Evolutionary conservation across 2,329 filamentous ascomycete genomes (phyloP).

Genomic region (Teratosphaeriaceae sp.): DNA sequence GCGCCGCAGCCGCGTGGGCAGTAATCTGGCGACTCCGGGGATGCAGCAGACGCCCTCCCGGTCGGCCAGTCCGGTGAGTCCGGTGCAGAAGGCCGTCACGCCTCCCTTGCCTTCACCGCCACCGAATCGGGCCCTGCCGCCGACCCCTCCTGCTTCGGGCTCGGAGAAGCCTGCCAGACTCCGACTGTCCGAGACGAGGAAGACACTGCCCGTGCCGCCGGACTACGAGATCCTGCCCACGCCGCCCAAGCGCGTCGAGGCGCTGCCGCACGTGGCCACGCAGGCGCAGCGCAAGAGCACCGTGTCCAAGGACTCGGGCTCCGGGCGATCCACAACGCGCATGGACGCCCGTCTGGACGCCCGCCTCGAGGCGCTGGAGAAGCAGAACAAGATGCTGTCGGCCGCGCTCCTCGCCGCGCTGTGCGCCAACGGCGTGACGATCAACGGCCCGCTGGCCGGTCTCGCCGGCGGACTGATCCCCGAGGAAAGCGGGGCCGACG

Average conservation of each 20-base stretch:
- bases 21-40: conserved; percentile 3
- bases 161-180: conserved; percentile 19
- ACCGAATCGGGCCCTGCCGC: conserved; percentile 27
- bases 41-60: conserved; percentile 7
- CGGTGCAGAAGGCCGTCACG: conserved; percentile 12
- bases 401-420: conserved; percentile 36
- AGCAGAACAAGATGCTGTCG: conserved; percentile 33
- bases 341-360: too few relatives aligned
- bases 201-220: conserved; percentile 18
- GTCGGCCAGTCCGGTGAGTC: conserved; percentile 8
- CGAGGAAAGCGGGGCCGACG: too few relatives aligned
- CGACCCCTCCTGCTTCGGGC: conserved; percentile 27
- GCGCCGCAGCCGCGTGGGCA: conserved; percentile 15
- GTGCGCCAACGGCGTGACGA: conserved; percentile 28
- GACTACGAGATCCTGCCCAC: conserved; percentile 18
- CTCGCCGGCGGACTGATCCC: too few relatives aligned
- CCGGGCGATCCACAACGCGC: conserved; percentile 3
- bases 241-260: conserved; percentile 10
- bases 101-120: conserved; percentile 28
- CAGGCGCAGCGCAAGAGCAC: conserved; percentile 12
- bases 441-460: conserved; percentile 22
- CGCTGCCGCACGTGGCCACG: conserved; percentile 17
- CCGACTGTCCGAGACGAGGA: conserved; percentile 13
- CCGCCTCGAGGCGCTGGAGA: conserved; percentile 32
- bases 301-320: conserved; percentile 1